phyloP scores from a whole-genome alignment of 1,284 basidiomycete genomes.

The Taiwanofungus camphoratus region DNA sequence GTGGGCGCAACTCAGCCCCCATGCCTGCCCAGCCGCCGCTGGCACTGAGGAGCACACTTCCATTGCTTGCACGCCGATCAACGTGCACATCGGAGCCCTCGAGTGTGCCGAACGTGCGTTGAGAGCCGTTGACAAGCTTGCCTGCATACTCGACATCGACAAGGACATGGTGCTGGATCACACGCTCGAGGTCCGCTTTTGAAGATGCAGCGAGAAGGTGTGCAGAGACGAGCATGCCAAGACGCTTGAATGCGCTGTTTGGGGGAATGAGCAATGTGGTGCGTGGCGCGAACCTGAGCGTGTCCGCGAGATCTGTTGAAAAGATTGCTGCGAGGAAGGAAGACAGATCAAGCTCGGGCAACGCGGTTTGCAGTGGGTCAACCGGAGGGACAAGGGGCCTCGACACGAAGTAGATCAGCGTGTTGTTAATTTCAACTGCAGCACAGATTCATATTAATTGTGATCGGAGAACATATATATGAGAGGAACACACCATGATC shows the following conservation, averaged over 20 bases:
- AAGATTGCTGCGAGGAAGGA: constrained; percentile 88
- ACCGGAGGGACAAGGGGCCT: constrained; percentile 78
- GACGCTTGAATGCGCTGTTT: constrained; percentile 81
- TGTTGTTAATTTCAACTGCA: constrained; percentile 68
- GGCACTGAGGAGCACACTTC: constrained; percentile 45
- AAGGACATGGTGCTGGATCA: constrained; percentile 84
- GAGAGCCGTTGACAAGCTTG: constrained; percentile 55
- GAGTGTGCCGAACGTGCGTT: constrained; percentile 64
- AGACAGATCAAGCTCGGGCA: constrained; percentile 81
- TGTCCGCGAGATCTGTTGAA: constrained; percentile 74
- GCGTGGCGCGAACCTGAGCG: constrained; percentile 60
- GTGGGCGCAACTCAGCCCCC: constrained; percentile 48
- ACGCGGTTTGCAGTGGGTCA: constrained; percentile 77
- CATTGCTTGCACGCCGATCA: constrained; percentile 41
- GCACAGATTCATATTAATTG: neutral
- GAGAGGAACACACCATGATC: constrained; percentile 54
- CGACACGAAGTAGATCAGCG: constrained; percentile 88
- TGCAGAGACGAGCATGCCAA: constrained; percentile 81
- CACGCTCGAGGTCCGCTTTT: constrained; percentile 73
- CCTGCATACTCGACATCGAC: constrained; percentile 72
- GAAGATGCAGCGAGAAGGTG: constrained; percentile 77
- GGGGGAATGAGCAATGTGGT: constrained; percentile 86
- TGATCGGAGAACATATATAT: constrained; percentile 6
- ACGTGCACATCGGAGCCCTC: constrained; percentile 71
- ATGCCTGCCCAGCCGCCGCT: constrained; percentile 76